These are phyloP conservation scores for Aspergillus vadensis DNA, from an alignment of 2,329 filamentous ascomycete genomes.

Conservation along the genomic window DNA sequence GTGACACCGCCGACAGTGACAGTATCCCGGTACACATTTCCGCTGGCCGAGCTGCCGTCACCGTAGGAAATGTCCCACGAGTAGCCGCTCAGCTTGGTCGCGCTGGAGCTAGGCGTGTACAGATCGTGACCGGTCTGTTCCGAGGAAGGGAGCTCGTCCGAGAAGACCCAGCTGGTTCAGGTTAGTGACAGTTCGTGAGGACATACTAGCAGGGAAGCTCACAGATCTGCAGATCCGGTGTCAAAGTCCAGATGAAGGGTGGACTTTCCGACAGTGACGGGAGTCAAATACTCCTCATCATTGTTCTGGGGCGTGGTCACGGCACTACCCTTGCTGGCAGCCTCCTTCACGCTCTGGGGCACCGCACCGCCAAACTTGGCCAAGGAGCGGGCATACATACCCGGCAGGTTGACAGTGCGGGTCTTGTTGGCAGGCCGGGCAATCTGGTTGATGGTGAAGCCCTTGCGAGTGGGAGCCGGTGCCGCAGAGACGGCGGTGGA, in stretches of 20 bases:
- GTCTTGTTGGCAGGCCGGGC: conserved; percentile 21
- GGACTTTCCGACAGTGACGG: conserved; percentile 65
- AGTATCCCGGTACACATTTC: conserved; percentile 66
- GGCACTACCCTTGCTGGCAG: conserved; percentile 35
- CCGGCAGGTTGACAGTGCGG: conserved; percentile 31
- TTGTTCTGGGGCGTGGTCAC: conserved; percentile 50
- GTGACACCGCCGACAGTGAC: conserved; percentile 63
- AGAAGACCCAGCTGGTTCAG: conserved; percentile 64
- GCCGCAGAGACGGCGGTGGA: conserved; percentile 32
- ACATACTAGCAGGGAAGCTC: conserved; percentile 33
- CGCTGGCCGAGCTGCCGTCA: conserved; percentile 64
- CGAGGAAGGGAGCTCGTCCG: conserved; percentile 54
- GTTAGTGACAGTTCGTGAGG: conserved; percentile 14
- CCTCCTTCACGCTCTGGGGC: conserved; percentile 32
- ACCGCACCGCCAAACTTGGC: conserved; percentile 35
- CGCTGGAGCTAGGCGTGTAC: conserved; percentile 57
- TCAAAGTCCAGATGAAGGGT: conserved; percentile 69
- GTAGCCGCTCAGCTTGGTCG: conserved; percentile 50
- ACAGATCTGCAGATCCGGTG: conserved; percentile 70
- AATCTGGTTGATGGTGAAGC: conserved; percentile 37
- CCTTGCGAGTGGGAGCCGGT: conserved; percentile 29
- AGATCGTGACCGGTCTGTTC: conserved; percentile 58
- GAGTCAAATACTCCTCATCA: conserved; percentile 62
- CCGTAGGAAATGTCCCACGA: conserved; percentile 66
- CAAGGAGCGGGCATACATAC: conserved; percentile 31